Evolutionary conservation across 345 rosid genomes (phyloP).

Genomic region (Mercurialis annua): DNA sequence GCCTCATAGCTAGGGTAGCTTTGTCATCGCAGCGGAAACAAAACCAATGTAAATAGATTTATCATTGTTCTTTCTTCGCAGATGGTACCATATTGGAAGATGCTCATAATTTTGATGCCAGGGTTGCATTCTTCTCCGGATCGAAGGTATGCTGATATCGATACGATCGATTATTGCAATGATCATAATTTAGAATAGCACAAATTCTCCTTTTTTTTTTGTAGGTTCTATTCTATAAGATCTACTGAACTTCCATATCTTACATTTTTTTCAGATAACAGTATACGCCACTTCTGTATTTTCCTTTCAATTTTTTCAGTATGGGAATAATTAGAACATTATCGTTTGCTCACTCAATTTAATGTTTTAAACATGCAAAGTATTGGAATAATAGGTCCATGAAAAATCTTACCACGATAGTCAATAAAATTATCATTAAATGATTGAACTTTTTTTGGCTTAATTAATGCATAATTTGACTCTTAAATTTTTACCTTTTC

Average conservation of each 20-base stretch:
- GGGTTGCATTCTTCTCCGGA: constrained; percentile 1
- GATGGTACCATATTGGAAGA: not conserved
- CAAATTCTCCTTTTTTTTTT: not conserved
- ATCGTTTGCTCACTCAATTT: not conserved
- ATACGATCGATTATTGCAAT: not conserved
- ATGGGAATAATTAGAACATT: constrained; percentile 1
- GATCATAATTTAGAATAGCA: constrained; percentile 4
- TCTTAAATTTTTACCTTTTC: too few relatives aligned
- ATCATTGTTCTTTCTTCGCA: not conserved
- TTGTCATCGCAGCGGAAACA: constrained; percentile 39
- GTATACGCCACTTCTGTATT: not conserved
- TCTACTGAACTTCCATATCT: not conserved
- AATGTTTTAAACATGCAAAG: not conserved
- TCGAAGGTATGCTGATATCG: constrained; percentile 9
- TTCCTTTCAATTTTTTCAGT: not conserved
- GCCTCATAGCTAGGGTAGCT: constrained; percentile 54
- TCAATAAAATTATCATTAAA: too few relatives aligned
- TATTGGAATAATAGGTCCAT: not conserved
- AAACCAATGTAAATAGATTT: constrained; percentile 70
- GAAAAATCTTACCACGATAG: too few relatives aligned
- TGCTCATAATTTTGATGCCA: not conserved
- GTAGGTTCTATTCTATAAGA: not conserved
- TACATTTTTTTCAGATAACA: not conserved
- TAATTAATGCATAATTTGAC: too few relatives aligned
- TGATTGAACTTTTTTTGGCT: too few relatives aligned